Base-by-base conservation (phyloP, 768 basidiomycete species). In the Serpula lacrymans region DNA sequence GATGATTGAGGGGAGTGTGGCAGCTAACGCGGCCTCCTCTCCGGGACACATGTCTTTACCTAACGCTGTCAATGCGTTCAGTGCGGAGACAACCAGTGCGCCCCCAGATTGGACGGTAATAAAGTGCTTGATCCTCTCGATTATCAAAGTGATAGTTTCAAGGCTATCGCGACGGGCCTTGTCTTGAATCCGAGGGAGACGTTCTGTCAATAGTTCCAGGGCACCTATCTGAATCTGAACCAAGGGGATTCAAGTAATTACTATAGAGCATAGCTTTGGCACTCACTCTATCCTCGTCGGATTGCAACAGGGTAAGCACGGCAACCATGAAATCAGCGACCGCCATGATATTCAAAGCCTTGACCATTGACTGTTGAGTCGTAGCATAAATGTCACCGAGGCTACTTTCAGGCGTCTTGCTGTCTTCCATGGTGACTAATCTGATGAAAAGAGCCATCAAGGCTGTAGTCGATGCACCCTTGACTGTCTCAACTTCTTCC, bases 251-350 rank as follows among this genome's bases (percentile, higher is more conserved):
- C 34, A 27, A 43, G 53, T 8, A 32, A 16, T 34, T 17, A 31
- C 24, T 16, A 28, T 13, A 14, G 11, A 51, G 38, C 34, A 11
- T 10, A 13, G 14, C 9, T 13, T 16, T 7, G 24, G n/a, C 9
- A 43, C 75, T 48, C 43, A 88, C 87, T 55, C 64, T 63, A 20
- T 56, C 41, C 29, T 84, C 74, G 2, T 70, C 66, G 4, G 74
- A 79, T 21, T 69, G 60, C 10, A 88, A 51, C 63, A 88, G 80
- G 2, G 69, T 62, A 14, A 75, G 41, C 5, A 79, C 63, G 5
- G 84, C 72, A 20, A 59, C 52, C 38, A 88, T 63, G 62, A 95
- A 94, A 49, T 84, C 77, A 22, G 64, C 57, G 2, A 83, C 90
- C 6, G 84, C 74, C 64, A 94, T 81, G 30, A 80, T 73, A 17